Conservation (phyloP, 192 early-diverging fungal genomes). For the Umbelopsis sp. region DNA sequence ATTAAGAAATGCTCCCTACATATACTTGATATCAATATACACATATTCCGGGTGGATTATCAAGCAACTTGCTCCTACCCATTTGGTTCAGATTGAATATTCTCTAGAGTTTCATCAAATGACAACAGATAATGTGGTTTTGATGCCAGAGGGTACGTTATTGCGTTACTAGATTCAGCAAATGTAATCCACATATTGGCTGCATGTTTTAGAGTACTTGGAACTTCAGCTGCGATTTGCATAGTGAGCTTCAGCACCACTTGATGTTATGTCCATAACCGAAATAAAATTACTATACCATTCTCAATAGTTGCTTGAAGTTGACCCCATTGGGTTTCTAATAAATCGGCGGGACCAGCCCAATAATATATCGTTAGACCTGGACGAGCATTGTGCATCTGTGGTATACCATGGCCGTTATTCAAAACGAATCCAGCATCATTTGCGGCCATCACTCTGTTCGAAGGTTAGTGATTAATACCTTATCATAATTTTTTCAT, state of each 20-base stretch:
- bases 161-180: constrained; percentile 20
- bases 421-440: constrained; percentile 22
- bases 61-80: constrained; percentile 15
- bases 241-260: not conserved
- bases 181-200: constrained; percentile 23
- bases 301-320: constrained; percentile 16
- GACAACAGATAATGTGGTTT: constrained; percentile 23
- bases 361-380: constrained; percentile 34
- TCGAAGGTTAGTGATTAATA: not conserved
- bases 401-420: constrained; percentile 36
- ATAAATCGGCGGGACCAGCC: constrained; percentile 11
- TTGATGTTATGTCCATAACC: not conserved
- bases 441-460: constrained; percentile 20
- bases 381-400: constrained; percentile 29
- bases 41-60: not conserved
- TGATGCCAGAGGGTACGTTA: constrained; percentile 17
- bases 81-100: constrained; percentile 14
- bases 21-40: not conserved
- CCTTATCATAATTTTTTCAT: too few relatives aligned
- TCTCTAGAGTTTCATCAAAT: constrained; percentile 34
- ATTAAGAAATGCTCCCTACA: constrained; percentile 29
- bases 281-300: not conserved
- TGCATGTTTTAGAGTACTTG: not conserved
- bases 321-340: constrained; percentile 21
- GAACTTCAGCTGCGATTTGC: not conserved